Conservation (phyloP, 1,284 basidiomycete species). For the Tranzscheliella williamsii region DNA sequence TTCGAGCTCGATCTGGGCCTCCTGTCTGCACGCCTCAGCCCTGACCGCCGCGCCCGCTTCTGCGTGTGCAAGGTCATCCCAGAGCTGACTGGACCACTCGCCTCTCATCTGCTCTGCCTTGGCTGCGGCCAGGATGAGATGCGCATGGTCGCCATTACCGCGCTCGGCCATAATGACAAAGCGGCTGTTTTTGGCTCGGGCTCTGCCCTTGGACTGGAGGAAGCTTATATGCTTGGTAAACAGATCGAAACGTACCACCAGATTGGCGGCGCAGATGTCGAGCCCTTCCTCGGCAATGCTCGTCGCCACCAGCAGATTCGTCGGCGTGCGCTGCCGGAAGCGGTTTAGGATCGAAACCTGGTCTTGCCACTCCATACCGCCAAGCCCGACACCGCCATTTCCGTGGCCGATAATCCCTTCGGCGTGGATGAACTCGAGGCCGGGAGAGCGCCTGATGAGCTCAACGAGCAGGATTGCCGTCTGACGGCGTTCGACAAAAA, state of each 20-base stretch:
- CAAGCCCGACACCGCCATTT: slow-evolving; percentile 4
- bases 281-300: slow-evolving; percentile 50
- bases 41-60: not conserved
- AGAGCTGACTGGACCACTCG: slow-evolving; percentile 27
- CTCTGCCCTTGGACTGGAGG: slow-evolving; percentile 43
- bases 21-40: slow-evolving; percentile 14
- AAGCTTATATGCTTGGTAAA: slow-evolving; percentile 44
- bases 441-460: slow-evolving; percentile 29
- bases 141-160: slow-evolving; percentile 10
- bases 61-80: not conserved
- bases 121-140: slow-evolving; percentile 17
- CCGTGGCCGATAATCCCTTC: slow-evolving; percentile 43
- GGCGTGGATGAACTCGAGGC: slow-evolving; percentile 30
- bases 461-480: slow-evolving; percentile 41
- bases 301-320: slow-evolving; percentile 48
- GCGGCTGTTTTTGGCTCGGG: slow-evolving; percentile 19
- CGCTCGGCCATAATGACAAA: slow-evolving; percentile 41
- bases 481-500: slow-evolving; percentile 44
- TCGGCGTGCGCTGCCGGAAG: slow-evolving; percentile 28
- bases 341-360: slow-evolving; percentile 40
- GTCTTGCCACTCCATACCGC: slow-evolving; percentile 41
- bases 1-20: slow-evolving; percentile 8
- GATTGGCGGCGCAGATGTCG: slow-evolving; percentile 46
- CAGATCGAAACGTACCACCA: slow-evolving; percentile 49
- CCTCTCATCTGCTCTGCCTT: slow-evolving; percentile 12